phyloP scores from a whole-genome alignment of 2,329 filamentous ascomycete species.

The Colletotrichum melonis region DNA sequence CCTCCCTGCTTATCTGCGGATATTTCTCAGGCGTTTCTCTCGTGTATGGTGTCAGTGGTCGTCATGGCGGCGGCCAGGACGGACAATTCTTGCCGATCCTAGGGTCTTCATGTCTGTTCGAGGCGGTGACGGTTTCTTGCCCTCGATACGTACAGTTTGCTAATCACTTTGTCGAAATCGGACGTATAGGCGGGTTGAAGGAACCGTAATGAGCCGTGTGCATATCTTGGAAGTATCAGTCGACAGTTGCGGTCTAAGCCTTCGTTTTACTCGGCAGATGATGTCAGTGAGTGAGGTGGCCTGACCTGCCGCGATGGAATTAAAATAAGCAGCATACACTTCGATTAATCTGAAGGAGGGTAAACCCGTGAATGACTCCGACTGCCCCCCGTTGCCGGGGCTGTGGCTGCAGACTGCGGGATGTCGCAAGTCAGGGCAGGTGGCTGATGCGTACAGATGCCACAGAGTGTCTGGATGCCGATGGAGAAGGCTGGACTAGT shows the following conservation, averaged over 20 bases:
- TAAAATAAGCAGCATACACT: not conserved
- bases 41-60: not conserved
- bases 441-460: not conserved
- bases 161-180: not conserved
- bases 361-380: not conserved
- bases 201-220: not conserved
- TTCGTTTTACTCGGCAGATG: not conserved
- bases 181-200: not conserved
- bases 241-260: not conserved
- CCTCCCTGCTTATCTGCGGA: not conserved
- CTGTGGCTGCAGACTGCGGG: not conserved
- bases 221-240: not conserved
- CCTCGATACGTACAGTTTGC: not conserved
- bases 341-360: not conserved
- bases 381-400: not conserved
- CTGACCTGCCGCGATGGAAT: not conserved
- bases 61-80: not conserved
- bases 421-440: conserved; percentile 14
- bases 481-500: not conserved
- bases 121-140: not conserved
- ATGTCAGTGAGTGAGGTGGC: not conserved
- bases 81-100: not conserved
- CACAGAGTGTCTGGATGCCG: not conserved
- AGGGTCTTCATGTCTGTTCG: not conserved
- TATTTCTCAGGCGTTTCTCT: not conserved